A percentile compares a stretch with the other conserved stretches of the same genome.
Conservation (phyloP, 805 yeast genomes). For the Candida pini region DNA sequence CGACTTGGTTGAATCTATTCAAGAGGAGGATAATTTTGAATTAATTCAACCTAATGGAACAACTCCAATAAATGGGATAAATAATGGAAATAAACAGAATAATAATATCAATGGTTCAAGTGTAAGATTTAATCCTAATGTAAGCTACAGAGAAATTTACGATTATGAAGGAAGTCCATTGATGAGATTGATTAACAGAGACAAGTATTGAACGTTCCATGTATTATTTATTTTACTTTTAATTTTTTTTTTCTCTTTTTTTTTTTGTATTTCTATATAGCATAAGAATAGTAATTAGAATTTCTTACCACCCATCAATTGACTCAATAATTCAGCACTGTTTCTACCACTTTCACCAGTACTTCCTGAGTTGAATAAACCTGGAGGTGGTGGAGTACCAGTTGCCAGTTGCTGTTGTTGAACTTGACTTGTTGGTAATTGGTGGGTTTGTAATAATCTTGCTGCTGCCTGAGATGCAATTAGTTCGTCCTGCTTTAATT, state of each 20-base stretch:
- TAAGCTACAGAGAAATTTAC: slow-evolving; percentile 20
- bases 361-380: slow-evolving; percentile 36
- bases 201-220: slow-evolving; percentile 12
- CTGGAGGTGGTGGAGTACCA: slow-evolving; percentile 72
- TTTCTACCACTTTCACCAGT: slow-evolving; percentile 14
- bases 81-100: neutral
- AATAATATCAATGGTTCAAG: slow-evolving; percentile 9
- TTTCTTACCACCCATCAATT: slow-evolving; percentile 72
- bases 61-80: neutral
- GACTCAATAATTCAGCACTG: slow-evolving; percentile 70
- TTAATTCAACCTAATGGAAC: no score
- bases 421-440: slow-evolving; percentile 9
- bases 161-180: slow-evolving; percentile 17
- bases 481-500: slow-evolving; percentile 11
- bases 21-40: no score
- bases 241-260: neutral
- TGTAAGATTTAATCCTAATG: slow-evolving; percentile 28
- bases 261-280: neutral
- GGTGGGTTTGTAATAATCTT: slow-evolving; percentile 6
- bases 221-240: no score
- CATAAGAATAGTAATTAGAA: slow-evolving; percentile 5
- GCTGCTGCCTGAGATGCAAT: slow-evolving; percentile 16
- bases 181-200: slow-evolving; percentile 14
- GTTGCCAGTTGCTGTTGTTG: slow-evolving; percentile 21
- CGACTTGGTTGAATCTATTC: no score